These are phyloP conservation scores for Madurella mycetomatis DNA, from an alignment of 2,329 filamentous ascomycete genomes.

Conservation along the genomic window DNA sequence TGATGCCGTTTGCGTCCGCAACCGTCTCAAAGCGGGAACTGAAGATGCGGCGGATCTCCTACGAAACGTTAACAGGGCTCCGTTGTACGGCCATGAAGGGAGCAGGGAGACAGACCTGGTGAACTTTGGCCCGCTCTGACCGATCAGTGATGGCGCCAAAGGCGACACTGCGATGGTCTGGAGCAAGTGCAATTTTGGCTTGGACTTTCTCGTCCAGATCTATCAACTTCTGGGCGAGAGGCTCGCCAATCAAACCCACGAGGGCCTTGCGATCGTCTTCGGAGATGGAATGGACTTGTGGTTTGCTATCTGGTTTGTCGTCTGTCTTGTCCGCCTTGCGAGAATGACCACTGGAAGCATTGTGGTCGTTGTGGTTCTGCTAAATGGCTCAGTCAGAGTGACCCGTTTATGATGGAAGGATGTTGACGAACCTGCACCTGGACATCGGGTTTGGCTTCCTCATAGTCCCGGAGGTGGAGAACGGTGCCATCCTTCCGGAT, in stretches of 20 bases:
- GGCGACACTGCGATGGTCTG: conserved; percentile 32
- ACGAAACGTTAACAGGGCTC: conserved; percentile 19
- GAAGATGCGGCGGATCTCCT: conserved; percentile 73
- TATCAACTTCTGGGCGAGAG: conserved; percentile 39
- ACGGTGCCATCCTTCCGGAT: conserved; percentile 72
- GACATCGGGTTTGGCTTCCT: conserved; percentile 13
- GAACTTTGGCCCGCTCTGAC: conserved; percentile 43
- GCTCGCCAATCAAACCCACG: conserved; percentile 35
- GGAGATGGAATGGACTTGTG: conserved; percentile 23
- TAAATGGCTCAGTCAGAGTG: conserved; percentile 3
- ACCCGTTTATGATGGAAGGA: conserved; percentile 25
- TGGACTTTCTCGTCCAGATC: conserved; percentile 38
- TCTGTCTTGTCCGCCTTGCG: not conserved
- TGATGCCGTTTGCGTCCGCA: conserved; percentile 55
- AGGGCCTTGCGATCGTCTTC: conserved; percentile 36
- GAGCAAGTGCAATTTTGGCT: conserved; percentile 28
- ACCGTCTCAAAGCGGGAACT: conserved; percentile 70
- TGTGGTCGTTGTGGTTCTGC: conserved; percentile 2
- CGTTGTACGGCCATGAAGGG: not conserved
- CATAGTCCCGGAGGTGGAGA: conserved; percentile 56
- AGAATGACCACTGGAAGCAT: not conserved
- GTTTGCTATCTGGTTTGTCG: conserved; percentile 14
- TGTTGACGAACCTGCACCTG: conserved; percentile 11
- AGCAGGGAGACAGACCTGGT: conserved; percentile 37
- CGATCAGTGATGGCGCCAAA: conserved; percentile 44